Base-by-base conservation (phyloP, 108 stramenopile genomes). In the Nitzschia sp. region DNA sequence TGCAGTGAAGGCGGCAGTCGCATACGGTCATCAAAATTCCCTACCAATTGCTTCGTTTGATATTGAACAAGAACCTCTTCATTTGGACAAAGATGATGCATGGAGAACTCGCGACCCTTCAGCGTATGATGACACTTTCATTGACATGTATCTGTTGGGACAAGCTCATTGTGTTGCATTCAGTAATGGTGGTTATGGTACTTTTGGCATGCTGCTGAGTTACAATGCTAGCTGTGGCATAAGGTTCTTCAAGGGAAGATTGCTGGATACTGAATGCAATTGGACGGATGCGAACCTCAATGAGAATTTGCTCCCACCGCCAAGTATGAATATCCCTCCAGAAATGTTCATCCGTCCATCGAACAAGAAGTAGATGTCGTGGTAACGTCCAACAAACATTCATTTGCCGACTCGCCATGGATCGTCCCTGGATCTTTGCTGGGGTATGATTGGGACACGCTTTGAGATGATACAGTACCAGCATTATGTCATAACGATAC, bases 61-160 rank as follows among this genome's bases (percentile, higher is more conserved):
- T 3, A n/a, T 22, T 44, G 14, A 40, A 0, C 29, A 51, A n/a
- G 62, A 79, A 14, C 78, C 78, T 24, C 58, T 79, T 38, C 78
- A 79, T 53, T 41, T 79, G 41, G 78, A 73, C 43, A 73, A 73
- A 52, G 78, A 51, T 21, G 25, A 44, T 17, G 56, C 65, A 11
- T 78, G 77, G 77, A 41, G 21, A 63, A 53, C 38, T 9, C 67
- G 72, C 0, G 20, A 63, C 42, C 25, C 78, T 8, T 65, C 63
- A 3, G 72, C 57, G 1, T 79, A 70, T 55, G 73, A 79, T 60
- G 46, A 61, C 0, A 79, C 72, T 26, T 79, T 79, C 46, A 21
- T 79, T 24, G 78, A 79, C 56, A 34, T 79, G 41, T 79, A 72
- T 63, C 41, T 79, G 51, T 38, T 79, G 37, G 78, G 58, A 20